A percentile compares a stretch with the other conserved stretches of the same genome.
phyloP scores from a whole-genome alignment of 192 early-diverging fungal species.

The Coemansia sp. region DNA sequence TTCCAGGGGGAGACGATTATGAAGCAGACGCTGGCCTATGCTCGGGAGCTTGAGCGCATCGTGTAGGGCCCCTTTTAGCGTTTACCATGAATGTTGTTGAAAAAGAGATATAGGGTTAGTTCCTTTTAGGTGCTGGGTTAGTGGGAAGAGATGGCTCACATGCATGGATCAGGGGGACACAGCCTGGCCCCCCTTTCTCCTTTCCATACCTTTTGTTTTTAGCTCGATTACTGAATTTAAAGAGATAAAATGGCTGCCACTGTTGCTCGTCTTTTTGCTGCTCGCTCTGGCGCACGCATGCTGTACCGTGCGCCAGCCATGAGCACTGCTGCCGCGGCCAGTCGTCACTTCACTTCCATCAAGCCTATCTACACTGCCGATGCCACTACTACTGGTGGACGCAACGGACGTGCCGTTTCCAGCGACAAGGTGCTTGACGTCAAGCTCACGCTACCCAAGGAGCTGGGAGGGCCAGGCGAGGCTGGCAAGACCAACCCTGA shows the following conservation, averaged over 20 bases:
- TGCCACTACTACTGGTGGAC: conserved; percentile 54
- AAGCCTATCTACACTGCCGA: conserved; percentile 62
- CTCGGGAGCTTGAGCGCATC: conserved; percentile 94
- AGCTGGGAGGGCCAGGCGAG: conserved; percentile 56
- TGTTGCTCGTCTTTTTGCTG: conserved; percentile 32
- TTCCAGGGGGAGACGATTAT: conserved; percentile 86
- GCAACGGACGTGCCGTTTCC: conserved; percentile 57
- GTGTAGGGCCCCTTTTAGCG: conserved; percentile 54
- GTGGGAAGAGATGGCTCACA: too few species aligned
- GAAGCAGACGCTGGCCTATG: conserved; percentile 82
- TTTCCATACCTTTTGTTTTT: neutral
- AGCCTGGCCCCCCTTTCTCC: neutral
- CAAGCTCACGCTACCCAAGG: conserved; percentile 57
- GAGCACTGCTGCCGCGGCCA: conserved; percentile 2
- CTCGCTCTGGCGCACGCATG: conserved; percentile 20
- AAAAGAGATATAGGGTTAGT: too few species aligned
- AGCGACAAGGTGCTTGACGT: conserved; percentile 56
- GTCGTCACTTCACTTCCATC: conserved; percentile 45
- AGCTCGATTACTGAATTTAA: neutral
- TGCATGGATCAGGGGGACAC: too few species aligned
- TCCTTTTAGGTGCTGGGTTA: too few species aligned
- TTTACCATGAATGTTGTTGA: neutral
- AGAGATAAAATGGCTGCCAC: conserved; percentile 18
- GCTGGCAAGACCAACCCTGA: conserved; percentile 60
- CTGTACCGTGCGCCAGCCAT: conserved; percentile 1